phyloP scores from a whole-genome alignment of 768 basidiomycete species.

The Leccinum broughii region DNA sequence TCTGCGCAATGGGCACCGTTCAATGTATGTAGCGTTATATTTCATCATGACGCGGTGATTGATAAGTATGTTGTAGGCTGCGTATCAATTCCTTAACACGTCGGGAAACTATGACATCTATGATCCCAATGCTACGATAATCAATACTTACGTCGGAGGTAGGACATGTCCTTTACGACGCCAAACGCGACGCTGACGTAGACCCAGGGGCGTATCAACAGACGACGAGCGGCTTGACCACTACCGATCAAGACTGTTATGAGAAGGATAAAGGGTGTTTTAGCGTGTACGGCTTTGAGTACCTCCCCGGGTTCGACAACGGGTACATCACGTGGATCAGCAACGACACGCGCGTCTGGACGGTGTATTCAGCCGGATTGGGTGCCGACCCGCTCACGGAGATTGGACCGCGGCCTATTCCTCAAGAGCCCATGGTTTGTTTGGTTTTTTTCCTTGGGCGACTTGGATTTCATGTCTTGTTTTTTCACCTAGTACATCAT shows the following conservation, averaged over 20 bases:
- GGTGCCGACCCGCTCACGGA: slow-evolving; percentile 51
- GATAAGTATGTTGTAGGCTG: slow-evolving; percentile 34
- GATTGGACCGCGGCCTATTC: slow-evolving; percentile 57
- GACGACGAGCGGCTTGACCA: slow-evolving; percentile 37
- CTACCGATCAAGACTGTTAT: slow-evolving; percentile 48
- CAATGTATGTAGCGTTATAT: slow-evolving; percentile 23
- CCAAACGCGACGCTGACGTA: slow-evolving; percentile 6
- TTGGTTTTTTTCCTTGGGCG: neutral
- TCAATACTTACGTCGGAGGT: slow-evolving; percentile 49
- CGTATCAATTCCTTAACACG: slow-evolving; percentile 43
- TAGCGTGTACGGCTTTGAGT: slow-evolving; percentile 57
- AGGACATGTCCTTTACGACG: slow-evolving; percentile 1
- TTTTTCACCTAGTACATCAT: slow-evolving; percentile 55
- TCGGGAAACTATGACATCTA: slow-evolving; percentile 36
- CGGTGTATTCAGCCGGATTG: slow-evolving; percentile 48
- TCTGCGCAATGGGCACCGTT: slow-evolving; percentile 49
- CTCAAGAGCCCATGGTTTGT: slow-evolving; percentile 67
- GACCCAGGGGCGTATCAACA: slow-evolving; percentile 39
- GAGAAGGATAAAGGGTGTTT: slow-evolving; percentile 40
- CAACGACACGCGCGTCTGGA: slow-evolving; percentile 56
- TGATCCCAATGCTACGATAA: slow-evolving; percentile 36
- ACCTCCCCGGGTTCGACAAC: slow-evolving; percentile 48
- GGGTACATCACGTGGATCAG: slow-evolving; percentile 73
- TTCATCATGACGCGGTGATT: slow-evolving; percentile 1
- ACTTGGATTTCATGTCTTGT: neutral